Evolutionary conservation across 139 green algal genomes (phyloP).

Genomic region (Ettlia oleoabundans): DNA sequence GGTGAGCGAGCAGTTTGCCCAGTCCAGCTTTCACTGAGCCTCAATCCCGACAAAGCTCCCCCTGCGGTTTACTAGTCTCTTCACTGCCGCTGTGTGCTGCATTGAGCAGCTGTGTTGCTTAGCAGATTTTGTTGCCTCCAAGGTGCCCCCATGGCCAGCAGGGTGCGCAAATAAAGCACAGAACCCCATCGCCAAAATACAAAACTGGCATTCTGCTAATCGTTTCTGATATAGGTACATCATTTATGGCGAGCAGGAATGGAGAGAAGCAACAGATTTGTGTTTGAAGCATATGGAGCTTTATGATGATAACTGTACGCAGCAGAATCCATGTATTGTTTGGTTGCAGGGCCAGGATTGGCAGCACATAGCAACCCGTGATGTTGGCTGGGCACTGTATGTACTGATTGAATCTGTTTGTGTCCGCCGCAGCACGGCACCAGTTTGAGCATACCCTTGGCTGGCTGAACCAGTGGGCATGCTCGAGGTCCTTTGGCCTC

Average conservation of each 20-base stretch:
- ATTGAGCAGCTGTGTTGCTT: too few relatives aligned
- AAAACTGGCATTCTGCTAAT: neutral
- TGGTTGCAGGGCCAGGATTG: neutral
- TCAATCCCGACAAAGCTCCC: too few relatives aligned
- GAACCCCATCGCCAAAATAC: too few relatives aligned
- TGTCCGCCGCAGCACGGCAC: constrained; percentile 38
- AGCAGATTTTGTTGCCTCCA: too few relatives aligned
- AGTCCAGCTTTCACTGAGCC: too few relatives aligned
- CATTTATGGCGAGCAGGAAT: constrained; percentile 91
- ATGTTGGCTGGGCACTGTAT: too few relatives aligned
- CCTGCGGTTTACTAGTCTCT: too few relatives aligned
- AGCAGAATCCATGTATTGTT: neutral
- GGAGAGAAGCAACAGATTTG: constrained; percentile 61
- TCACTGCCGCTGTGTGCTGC: too few relatives aligned
- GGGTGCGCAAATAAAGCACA: too few relatives aligned
- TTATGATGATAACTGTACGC: constrained; percentile 62
- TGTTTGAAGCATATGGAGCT: constrained; percentile 80
- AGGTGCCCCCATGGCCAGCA: too few relatives aligned
- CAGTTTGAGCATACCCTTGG: constrained; percentile 87
- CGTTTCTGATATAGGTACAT: constrained; percentile 64
- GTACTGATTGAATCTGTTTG: too few relatives aligned
- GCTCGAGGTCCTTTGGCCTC: constrained; percentile 94
- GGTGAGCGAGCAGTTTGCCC: constrained; percentile 66
- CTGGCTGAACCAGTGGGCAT: constrained; percentile 98
- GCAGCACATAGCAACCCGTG: too few relatives aligned